Evolutionary conservation across 768 basidiomycete species (phyloP), one percentile per base, ranked within the genome.

Genomic region (Podaxis rugospora): DNA sequence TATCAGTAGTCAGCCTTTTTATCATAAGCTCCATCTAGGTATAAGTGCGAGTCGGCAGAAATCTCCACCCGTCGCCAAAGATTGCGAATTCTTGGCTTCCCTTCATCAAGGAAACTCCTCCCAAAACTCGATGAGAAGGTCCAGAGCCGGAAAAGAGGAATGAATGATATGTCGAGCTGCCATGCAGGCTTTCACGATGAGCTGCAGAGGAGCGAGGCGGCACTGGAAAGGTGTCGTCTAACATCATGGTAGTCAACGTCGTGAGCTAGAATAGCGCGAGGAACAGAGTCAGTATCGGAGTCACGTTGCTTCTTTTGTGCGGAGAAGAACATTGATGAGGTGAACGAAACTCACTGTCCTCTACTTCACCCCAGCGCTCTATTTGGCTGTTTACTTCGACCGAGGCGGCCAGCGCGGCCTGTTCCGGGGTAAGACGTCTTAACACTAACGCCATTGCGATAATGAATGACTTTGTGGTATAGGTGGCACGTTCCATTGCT

Each of bases 311-410:
- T 42, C 42, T 23, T 53, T 53, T 54, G 42, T 46, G 59, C 42
- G 51, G 42, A 54, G n/a, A 49, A 42, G 35, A 42, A 44, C 44
- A 21, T 37, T 57, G 52, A 65, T 23, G 47, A 36, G 32, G 32
- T 9, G 9, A 42, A n/a, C 39, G 51, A 39, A 32, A 80, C 97
- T 80, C 68, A 98, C 96, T 93, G 72, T 98, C 97, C 78, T 98
- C 97, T 0, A 99, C 97, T 75, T 98, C 96, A n/a, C 97, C 97
- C 97, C 97, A 99, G 52, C 88, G 82, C 73, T 95, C 86, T 62
- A 98, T 98, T 76, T 98, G 96, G 71, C 93, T 95, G 64, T 87
- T 81, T 0, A 99, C 96, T 75, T 99, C 97, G 6, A 96, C 95
- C 55, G 90, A 89, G 5, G 93, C 83, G 0, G 92, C 93, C 53